Base-by-base conservation (phyloP, 2,329 filamentous ascomycete genomes). In the Coniochaeta pulveracea region DNA sequence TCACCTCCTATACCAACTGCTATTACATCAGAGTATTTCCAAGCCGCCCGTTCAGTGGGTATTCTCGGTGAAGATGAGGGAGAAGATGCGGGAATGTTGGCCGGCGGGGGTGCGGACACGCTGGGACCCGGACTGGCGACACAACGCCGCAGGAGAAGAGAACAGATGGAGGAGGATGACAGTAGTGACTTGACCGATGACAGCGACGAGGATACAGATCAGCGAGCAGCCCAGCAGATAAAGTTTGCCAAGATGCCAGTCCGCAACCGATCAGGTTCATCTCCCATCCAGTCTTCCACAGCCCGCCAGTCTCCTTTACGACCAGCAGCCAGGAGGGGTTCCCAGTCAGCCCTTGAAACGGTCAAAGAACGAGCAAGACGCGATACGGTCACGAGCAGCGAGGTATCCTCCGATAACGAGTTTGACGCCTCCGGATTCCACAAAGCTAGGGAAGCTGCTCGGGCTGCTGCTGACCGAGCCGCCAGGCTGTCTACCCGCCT, bases 181-280 rank as follows among this genome's bases (percentile, higher is more conserved):
- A 91, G 84, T 55, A 88, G 82, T 48, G 84, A 89, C 46, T 60
- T 89, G 34, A 86, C 79, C 50, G 84, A 91, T 47, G 82, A 89
- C 44, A 89, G 82, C 46, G 84, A 91, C 33, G 81, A 88, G 16
- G 81, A 86, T 34, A 66, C 72, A 2, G 80, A 85, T 36, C 69
- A 76, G 40, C 57, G 81, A 34, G 80, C 83, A 27, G 80, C 81
- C 3, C 85, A 93, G 51, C 85, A 93, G 54, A 94, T 96, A 53
- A 88, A 89, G 50, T 98, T 98, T 56, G 77, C 82, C 31, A 96
- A 96, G 58, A 89, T 95, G 84, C 89, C 91, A 1, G 71, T 94
- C 26, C 75, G 88, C 19, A 77, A 76, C 43, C 77, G 89, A 36
- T 84, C 88, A 17, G 89, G 85, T 9, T 95, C 88, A 1, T 95